A percentile compares a stretch with the other conserved stretches of the same genome.
phyloP scores from a whole-genome alignment of 2,329 filamentous ascomycete species.

The Uncinocarpus reesii region DNA sequence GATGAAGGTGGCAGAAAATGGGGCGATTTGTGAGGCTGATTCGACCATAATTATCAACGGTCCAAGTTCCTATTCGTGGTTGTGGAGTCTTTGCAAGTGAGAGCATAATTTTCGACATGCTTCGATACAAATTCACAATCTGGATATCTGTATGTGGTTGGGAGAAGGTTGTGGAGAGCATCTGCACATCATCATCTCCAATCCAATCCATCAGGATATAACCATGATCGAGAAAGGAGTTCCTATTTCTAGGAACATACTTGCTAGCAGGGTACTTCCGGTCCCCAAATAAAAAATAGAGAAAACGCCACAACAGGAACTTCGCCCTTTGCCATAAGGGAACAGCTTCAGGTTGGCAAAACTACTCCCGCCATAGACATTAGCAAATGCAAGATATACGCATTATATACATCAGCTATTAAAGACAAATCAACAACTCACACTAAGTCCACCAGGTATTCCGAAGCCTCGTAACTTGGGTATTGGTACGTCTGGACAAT shows the following conservation, averaged over 20 bases:
- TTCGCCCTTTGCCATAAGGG: conserved; percentile 13
- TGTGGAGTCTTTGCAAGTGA: conserved; percentile 15
- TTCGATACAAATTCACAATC: conserved; percentile 17
- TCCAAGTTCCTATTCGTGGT: conserved; percentile 20
- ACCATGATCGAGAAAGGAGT: conserved; percentile 7
- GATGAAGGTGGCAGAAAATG: conserved; percentile 17
- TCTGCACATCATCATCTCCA: conserved; percentile 5
- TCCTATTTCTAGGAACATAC: conserved; percentile 12
- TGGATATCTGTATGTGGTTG: conserved; percentile 14
- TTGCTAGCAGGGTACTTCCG: background rate
- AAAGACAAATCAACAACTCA: conserved; percentile 7
- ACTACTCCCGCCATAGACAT: conserved; percentile 8
- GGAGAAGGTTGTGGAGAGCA: conserved; percentile 11
- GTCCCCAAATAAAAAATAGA: background rate
- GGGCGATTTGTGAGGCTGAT: conserved; percentile 20
- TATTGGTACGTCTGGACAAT: conserved; percentile 18
- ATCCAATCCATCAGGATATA: conserved; percentile 17
- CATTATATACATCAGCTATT: too few species aligned
- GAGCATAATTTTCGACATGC: conserved; percentile 16
- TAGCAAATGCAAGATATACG: too few species aligned
- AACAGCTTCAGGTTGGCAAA: conserved; percentile 10
- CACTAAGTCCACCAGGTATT: conserved; percentile 18
- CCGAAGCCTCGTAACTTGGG: conserved; percentile 20
- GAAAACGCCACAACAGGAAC: conserved; percentile 11
- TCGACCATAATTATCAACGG: conserved; percentile 18